Evolutionary conservation across 495 filamentous ascomycete genomes (phyloP).

Genomic region (Parathielavia hyrcaniae): DNA sequence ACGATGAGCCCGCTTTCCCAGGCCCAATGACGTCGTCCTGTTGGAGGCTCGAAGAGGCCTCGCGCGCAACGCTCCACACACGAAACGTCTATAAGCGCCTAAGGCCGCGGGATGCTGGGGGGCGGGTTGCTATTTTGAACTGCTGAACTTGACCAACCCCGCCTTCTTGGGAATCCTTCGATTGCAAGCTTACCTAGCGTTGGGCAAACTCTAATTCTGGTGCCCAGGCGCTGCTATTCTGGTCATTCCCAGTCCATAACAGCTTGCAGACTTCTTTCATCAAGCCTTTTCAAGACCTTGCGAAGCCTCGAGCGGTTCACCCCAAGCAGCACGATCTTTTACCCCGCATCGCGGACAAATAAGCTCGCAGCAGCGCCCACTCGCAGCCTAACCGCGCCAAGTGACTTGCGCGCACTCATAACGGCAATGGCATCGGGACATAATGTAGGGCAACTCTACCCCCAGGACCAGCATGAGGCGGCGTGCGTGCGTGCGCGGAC

Average conservation of each 20-base stretch:
- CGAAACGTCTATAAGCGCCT: conserved; percentile 32
- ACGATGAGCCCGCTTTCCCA: conserved; percentile 8
- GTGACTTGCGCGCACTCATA: not conserved
- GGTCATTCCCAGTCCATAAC: not conserved
- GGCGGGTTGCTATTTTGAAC: conserved; percentile 36
- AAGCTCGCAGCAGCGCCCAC: not conserved
- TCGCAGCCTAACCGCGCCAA: no score
- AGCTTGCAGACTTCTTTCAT: not conserved
- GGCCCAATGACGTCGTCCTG: conserved; percentile 35
- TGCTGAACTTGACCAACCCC: conserved; percentile 15
- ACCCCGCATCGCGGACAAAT: conserved; percentile 1
- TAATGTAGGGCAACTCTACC: conserved; percentile 36
- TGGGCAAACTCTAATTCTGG: not conserved
- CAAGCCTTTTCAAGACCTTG: no score
- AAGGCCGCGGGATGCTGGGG: conserved; percentile 25
- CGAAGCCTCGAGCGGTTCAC: not conserved
- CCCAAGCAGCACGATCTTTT: not conserved
- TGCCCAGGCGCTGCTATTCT: not conserved
- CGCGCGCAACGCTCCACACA: conserved; percentile 33
- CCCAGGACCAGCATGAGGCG: not conserved
- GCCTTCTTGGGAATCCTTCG: conserved; percentile 11
- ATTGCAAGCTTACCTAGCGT: conserved; percentile 4
- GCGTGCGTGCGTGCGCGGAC: no score
- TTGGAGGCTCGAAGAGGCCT: conserved; percentile 26
- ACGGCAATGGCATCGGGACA: conserved; percentile 44